phyloP scores from a whole-genome alignment of 371 early-diverging fungal species.

The Coemansia sp. region DNA sequence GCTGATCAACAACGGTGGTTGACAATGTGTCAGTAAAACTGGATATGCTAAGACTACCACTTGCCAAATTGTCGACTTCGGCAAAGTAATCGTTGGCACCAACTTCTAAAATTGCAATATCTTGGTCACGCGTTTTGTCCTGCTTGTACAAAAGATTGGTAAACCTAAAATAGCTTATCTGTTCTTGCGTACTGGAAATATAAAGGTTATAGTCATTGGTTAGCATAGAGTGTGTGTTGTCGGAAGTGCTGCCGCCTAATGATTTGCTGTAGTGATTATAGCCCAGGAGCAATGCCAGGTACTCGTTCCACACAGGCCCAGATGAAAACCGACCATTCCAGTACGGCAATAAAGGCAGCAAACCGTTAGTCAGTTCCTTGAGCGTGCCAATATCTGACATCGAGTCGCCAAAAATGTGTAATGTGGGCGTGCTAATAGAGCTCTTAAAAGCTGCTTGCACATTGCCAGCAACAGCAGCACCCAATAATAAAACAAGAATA shows the following conservation, averaged over 20 bases:
- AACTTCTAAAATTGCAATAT: conserved; percentile 41
- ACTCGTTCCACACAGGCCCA: conserved; percentile 57
- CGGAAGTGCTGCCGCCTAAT: conserved; percentile 37
- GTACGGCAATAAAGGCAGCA: conserved; percentile 42
- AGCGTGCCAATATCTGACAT: conserved; percentile 51
- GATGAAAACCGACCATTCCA: conserved; percentile 54
- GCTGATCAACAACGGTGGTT: conserved; percentile 19
- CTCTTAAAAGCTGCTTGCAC: conserved; percentile 7
- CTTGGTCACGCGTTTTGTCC: conserved; percentile 7
- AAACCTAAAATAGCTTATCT: conserved; percentile 30
- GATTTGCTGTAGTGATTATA: conserved; percentile 40
- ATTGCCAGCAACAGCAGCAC: not conserved
- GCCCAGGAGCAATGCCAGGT: conserved; percentile 26
- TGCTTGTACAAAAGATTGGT: conserved; percentile 10
- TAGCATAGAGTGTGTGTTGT: conserved; percentile 5
- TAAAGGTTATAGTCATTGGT: conserved; percentile 6
- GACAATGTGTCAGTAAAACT: conserved; percentile 19
- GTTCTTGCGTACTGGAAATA: conserved; percentile 27
- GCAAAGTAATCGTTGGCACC: conserved; percentile 45
- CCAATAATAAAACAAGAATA: not conserved
- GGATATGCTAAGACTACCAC: not conserved
- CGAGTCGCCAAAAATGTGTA: conserved; percentile 54
- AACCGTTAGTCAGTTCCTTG: conserved; percentile 35
- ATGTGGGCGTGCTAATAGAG: conserved; percentile 11
- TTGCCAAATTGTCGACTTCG: not conserved